Conservation (phyloP, 345 rosid species). For the Citrus australasica region DNA sequence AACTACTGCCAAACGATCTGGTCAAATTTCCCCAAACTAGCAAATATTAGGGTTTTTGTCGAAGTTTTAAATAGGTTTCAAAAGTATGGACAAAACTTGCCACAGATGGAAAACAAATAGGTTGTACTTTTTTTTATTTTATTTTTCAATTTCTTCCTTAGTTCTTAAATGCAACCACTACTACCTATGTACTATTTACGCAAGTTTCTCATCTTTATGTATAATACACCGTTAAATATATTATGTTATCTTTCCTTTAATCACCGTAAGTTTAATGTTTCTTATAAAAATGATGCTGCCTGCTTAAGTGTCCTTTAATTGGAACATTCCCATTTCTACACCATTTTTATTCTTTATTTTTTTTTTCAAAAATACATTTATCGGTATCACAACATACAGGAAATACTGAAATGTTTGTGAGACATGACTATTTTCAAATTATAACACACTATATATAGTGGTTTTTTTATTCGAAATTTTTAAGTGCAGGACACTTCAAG, state of each 20-base stretch:
- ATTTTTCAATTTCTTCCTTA: background rate
- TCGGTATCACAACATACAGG: conserved; percentile 15
- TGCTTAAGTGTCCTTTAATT: background rate
- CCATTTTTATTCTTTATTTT: background rate
- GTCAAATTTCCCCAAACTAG: conserved; percentile 18
- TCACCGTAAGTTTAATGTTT: too few relatives aligned
- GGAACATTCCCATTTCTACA: background rate
- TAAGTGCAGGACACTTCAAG: accelerated
- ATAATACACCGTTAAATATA: background rate
- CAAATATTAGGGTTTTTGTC: conserved; percentile 20
- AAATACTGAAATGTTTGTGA: conserved; percentile 5
- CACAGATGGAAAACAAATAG: conserved; percentile 31
- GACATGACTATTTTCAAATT: background rate
- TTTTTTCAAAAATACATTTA: background rate
- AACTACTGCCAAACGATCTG: conserved; percentile 1
- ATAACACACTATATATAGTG: background rate
- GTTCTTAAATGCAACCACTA: conserved; percentile 3
- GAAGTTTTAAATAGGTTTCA: background rate
- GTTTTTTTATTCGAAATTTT: too few relatives aligned
- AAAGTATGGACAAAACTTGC: conserved; percentile 21
- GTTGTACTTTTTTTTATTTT: conserved; percentile 1
- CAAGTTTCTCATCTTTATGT: conserved; percentile 17
- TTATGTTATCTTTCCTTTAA: background rate
- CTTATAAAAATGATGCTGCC: background rate
- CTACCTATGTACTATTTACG: conserved; percentile 7